Percentiles rank a stretch among this genome's conserved stretches.
These are phyloP conservation scores for Paecilomyces sp. DNA, from an alignment of 2,329 filamentous ascomycete species.

Conservation along the genomic window DNA sequence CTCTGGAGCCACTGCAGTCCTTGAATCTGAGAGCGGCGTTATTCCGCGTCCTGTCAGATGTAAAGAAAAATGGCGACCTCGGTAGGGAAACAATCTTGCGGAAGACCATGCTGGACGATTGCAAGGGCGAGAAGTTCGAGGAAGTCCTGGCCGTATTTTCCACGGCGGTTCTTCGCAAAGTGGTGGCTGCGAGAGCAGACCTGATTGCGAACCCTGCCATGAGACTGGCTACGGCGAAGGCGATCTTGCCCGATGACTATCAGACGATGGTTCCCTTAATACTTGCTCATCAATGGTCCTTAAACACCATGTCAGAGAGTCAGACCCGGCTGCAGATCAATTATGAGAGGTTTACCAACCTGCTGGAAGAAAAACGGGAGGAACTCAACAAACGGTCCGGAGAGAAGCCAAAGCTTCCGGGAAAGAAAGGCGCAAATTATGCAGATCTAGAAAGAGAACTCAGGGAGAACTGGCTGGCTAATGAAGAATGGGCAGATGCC, in stretches of 20 bases:
- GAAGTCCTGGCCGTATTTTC: slow-evolving; percentile 82
- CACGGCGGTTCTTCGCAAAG: slow-evolving; percentile 68
- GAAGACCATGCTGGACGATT: slow-evolving; percentile 96
- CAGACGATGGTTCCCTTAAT: slow-evolving; percentile 55
- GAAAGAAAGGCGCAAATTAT: slow-evolving; percentile 19
- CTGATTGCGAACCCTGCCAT: slow-evolving; percentile 45
- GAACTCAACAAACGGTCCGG: slow-evolving; percentile 39
- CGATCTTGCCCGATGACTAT: slow-evolving; percentile 24
- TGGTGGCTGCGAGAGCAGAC: slow-evolving; percentile 41
- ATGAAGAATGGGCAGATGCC: slow-evolving; percentile 64
- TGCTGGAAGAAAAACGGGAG: slow-evolving; percentile 58
- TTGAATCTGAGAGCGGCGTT: slow-evolving; percentile 81
- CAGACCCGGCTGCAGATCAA: slow-evolving; percentile 54
- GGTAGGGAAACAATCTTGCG: slow-evolving; percentile 73
- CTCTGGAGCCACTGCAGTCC: slow-evolving; percentile 82
- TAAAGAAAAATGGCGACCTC: slow-evolving; percentile 80
- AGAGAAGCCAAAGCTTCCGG: slow-evolving; percentile 11
- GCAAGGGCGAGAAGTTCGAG: slow-evolving; percentile 82
- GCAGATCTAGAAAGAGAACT: slow-evolving; percentile 40
- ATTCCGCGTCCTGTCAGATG: slow-evolving; percentile 69
- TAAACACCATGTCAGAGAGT: slow-evolving; percentile 52
- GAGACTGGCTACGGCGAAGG: slow-evolving; percentile 48
- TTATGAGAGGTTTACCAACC: slow-evolving; percentile 57
- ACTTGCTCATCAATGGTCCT: slow-evolving; percentile 63
- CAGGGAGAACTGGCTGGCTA: slow-evolving; percentile 69